Conservation (phyloP, 108 stramenopile genomes). For the Schizochytrium sp. region DNA sequence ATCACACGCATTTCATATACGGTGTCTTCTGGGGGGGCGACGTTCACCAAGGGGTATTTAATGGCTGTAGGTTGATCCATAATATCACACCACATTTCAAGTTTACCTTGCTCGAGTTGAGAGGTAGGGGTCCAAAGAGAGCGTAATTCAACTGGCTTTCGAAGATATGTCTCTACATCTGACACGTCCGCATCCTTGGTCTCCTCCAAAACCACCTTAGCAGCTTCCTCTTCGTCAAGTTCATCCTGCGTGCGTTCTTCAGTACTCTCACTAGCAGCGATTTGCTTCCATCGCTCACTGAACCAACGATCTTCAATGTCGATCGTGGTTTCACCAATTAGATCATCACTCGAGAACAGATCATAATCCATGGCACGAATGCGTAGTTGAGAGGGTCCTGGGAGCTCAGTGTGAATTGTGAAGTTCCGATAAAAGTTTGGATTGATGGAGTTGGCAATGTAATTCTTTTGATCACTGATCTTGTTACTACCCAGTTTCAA, state of each 20-base stretch:
- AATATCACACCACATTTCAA: constrained; percentile 75
- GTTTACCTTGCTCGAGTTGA: constrained; percentile 67
- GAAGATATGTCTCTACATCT: constrained; percentile 22
- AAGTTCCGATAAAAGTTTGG: constrained; percentile 74
- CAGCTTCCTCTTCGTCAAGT: constrained; percentile 56
- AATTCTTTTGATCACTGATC: constrained; percentile 70
- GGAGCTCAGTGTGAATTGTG: constrained; percentile 73
- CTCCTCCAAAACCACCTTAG: constrained; percentile 51
- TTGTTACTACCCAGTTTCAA: constrained; percentile 70
- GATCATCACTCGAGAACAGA: constrained; percentile 70
- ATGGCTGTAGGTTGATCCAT: constrained; percentile 71
- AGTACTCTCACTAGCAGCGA: constrained; percentile 61
- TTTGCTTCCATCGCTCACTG: constrained; percentile 71
- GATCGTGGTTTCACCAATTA: constrained; percentile 78
- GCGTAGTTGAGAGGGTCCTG: constrained; percentile 70
- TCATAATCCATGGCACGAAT: constrained; percentile 74
- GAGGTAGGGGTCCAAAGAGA: constrained; percentile 65
- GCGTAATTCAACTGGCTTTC: constrained; percentile 72
- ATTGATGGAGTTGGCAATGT: constrained; percentile 66
- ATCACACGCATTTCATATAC: constrained; percentile 68
- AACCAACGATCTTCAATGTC: constrained; percentile 82
- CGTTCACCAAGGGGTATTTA: constrained; percentile 64
- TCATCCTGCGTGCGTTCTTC: constrained; percentile 43
- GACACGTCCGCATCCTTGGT: background rate
- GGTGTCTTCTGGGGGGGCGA: constrained; percentile 66